Evolutionary conservation across 768 basidiomycete species (phyloP).

Genomic region (Kwoniella europaea): DNA sequence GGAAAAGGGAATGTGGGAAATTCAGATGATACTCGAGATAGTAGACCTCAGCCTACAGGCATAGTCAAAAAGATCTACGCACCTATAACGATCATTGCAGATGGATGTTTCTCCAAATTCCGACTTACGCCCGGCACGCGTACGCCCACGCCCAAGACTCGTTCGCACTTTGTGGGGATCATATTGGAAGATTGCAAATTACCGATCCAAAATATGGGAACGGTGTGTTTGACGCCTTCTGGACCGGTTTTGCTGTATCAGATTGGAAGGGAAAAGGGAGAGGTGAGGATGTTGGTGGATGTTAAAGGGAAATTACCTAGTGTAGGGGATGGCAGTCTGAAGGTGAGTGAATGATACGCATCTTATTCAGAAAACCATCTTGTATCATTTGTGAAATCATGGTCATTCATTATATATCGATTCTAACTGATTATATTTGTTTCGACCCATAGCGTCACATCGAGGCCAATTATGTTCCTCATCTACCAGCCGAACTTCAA

Average conservation of each 20-base stretch:
- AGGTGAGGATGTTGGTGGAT: constrained; percentile 93
- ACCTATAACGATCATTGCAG: constrained; percentile 82
- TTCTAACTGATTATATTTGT: background rate
- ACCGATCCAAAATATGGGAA: constrained; percentile 63
- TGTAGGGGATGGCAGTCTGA: constrained; percentile 65
- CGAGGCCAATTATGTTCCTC: constrained; percentile 72
- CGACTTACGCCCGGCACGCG: constrained; percentile 57
- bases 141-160: constrained; percentile 59
- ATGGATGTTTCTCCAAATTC: constrained; percentile 96
- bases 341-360: constrained; percentile 61
- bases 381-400: too few species aligned
- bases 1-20: constrained; percentile 39
- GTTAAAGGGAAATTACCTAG: constrained; percentile 80
- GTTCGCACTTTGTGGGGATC: constrained; percentile 82
- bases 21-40: constrained; percentile 6
- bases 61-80: constrained; percentile 66
- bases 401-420: background rate
- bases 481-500: constrained; percentile 77
- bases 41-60: constrained; percentile 15
- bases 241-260: constrained; percentile 95
- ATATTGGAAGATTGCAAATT: constrained; percentile 74
- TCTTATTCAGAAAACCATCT: too few species aligned
- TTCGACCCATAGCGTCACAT: constrained; percentile 67
- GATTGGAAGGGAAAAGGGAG: constrained; percentile 70
- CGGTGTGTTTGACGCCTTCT: constrained; percentile 78